A percentile compares a stretch with the other conserved stretches of the same genome.
Conservation (phyloP, 345 rosid species). For the Eucalyptus pauciflora region DNA sequence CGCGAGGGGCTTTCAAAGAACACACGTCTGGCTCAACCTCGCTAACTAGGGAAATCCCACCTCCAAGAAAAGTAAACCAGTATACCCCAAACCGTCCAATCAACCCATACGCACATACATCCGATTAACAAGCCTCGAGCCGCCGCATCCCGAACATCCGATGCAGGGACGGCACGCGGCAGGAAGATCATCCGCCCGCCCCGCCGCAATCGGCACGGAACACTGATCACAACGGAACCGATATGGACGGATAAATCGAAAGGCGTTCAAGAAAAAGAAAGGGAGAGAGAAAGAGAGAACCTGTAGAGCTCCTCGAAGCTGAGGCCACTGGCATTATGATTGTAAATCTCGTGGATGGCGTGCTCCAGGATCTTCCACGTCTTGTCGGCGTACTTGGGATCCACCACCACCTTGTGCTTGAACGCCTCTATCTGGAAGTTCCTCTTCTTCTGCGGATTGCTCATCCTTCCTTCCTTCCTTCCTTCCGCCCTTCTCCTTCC, state of each 20-base stretch:
- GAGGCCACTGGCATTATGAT: conserved; percentile 97
- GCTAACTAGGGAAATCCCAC: neutral
- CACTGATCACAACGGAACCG: neutral
- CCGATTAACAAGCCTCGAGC: neutral
- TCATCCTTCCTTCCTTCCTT: conserved; percentile 21
- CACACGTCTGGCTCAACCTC: neutral
- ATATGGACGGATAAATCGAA: neutral
- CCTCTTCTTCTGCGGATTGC: conserved; percentile 88
- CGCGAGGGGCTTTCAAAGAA: neutral
- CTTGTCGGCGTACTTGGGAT: conserved; percentile 95
- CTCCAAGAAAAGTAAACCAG: neutral
- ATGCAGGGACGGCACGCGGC: neutral
- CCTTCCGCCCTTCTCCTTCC: neutral
- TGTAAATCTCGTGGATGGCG: conserved; percentile 97
- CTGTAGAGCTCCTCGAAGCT: conserved; percentile 98
- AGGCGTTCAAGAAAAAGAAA: neutral
- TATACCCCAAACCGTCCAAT: neutral
- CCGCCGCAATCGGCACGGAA: neutral
- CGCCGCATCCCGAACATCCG: neutral
- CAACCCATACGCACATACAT: neutral
- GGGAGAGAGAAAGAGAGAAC: conserved; percentile 9
- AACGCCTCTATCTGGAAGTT: conserved; percentile 98
- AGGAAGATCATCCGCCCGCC: neutral
- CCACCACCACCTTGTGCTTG: conserved; percentile 95
- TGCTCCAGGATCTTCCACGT: conserved; percentile 98